Conservation (phyloP, 257 asterid species). For the Anisodus acutangulus region DNA sequence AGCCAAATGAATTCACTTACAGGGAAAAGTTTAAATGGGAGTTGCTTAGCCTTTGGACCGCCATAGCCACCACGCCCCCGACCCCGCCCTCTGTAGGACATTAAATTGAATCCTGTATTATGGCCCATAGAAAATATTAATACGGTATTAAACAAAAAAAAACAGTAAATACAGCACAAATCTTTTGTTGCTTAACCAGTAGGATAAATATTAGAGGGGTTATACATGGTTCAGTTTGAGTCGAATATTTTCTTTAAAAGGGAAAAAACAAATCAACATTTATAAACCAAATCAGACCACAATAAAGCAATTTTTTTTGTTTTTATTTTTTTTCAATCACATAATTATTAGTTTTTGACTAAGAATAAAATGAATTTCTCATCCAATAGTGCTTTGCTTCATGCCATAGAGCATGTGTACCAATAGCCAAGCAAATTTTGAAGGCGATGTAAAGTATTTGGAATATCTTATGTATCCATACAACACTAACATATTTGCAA, state of each 20-base stretch:
- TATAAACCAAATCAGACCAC: not conserved
- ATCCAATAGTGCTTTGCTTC: not conserved
- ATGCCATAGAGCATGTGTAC: not conserved
- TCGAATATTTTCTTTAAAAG: not conserved
- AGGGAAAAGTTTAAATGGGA: conserved; percentile 54
- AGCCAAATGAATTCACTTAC: conserved; percentile 35
- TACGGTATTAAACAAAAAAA: not conserved
- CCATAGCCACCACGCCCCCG: conserved; percentile 47
- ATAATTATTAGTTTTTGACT: not conserved
- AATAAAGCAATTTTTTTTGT: not conserved
- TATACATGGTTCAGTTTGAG: not conserved
- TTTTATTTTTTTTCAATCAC: not conserved
- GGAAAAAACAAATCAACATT: not conserved
- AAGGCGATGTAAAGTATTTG: not conserved
- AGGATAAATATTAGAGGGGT: not conserved
- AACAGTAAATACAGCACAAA: not conserved
- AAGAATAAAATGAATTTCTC: not conserved
- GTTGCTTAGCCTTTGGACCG: conserved; percentile 42
- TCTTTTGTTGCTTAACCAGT: not conserved
- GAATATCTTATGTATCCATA: not conserved
- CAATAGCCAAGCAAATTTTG: not conserved
- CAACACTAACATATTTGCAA: not conserved
- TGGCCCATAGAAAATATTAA: not conserved
- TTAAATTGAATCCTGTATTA: conserved; percentile 26
- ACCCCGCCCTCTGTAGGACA: conserved; percentile 62